These are phyloP conservation scores for Astrephomene gubernaculifera DNA, from an alignment of 139 green algal species.

Conservation along the genomic window DNA sequence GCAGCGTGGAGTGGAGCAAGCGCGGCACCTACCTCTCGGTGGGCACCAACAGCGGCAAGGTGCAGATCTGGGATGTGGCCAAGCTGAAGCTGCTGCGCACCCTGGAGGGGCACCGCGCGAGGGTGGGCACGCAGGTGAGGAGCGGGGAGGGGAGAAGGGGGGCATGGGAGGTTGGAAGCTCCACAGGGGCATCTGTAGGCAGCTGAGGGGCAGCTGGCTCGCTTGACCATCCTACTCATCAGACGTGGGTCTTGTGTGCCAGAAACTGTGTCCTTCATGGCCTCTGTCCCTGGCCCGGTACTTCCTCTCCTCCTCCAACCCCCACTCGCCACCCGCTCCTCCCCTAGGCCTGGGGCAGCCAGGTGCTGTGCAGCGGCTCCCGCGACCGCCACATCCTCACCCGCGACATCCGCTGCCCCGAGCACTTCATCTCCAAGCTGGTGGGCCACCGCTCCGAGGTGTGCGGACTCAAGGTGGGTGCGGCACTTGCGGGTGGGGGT, in stretches of 20 bases:
- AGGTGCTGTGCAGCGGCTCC: slow-evolving; percentile 88
- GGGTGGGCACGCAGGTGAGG: slow-evolving; percentile 59
- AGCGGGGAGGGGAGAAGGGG: not conserved
- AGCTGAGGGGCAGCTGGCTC: not conserved
- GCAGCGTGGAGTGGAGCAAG: slow-evolving; percentile 90
- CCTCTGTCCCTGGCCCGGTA: too few species aligned
- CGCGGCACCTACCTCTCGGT: slow-evolving; percentile 91
- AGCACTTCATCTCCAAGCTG: slow-evolving; percentile 72
- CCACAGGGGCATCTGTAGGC: not conserved
- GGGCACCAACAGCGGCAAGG: slow-evolving; percentile 85
- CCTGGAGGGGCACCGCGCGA: slow-evolving; percentile 82
- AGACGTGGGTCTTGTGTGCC: not conserved
- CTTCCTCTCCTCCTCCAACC: too few species aligned
- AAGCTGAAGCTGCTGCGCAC: slow-evolving; percentile 81
- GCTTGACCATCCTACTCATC: too few species aligned
- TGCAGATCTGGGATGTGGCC: slow-evolving; percentile 83
- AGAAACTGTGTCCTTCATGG: not conserved
- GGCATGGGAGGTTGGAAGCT: not conserved
- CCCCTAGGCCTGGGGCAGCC: slow-evolving; percentile 86
- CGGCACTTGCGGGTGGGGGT: too few species aligned
- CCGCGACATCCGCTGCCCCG: slow-evolving; percentile 87
- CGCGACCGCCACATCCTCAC: slow-evolving; percentile 92
- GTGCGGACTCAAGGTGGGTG: slow-evolving; percentile 68
- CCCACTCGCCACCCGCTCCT: not conserved
- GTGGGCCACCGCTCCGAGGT: slow-evolving; percentile 91